Percentiles rank a stretch among this genome's conserved stretches.
Conservation (phyloP, 441 rosid species). For the Breynia disticha region DNA sequence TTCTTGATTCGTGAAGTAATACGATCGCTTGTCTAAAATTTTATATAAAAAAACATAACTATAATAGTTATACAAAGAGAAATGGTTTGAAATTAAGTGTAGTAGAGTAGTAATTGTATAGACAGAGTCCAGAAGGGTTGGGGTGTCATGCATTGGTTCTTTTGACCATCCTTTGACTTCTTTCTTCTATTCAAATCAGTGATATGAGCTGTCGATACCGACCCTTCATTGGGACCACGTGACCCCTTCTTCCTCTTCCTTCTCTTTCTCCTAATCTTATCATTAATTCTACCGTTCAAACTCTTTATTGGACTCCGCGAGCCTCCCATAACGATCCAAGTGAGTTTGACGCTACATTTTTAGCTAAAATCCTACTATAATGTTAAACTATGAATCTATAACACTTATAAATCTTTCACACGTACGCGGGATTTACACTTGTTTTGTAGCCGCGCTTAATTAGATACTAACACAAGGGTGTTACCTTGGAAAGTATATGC, state of each 20-base stretch:
- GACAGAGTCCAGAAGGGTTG: conserved; percentile 15
- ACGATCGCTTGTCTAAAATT: no score
- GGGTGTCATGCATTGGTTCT: conserved; percentile 16
- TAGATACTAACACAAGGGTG: neutral
- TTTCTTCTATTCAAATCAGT: conserved; percentile 8
- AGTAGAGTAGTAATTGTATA: neutral
- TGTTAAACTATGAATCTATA: no score
- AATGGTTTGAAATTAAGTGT: neutral
- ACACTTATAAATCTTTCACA: no score
- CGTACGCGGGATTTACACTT: no score
- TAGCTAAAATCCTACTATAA: no score
- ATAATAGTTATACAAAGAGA: no score
- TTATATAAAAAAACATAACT: no score
- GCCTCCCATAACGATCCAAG: no score
- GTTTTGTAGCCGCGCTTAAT: no score
- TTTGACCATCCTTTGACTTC: conserved; percentile 38
- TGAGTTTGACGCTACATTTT: no score
- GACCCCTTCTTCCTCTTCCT: conserved; percentile 14
- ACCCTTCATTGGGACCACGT: conserved; percentile 49
- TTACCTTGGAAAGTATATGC: neutral
- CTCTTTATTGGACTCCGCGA: neutral
- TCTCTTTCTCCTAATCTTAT: neutral
- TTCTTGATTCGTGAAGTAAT: no score
- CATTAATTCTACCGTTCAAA: neutral
- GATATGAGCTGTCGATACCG: conserved; percentile 67